Evolutionary conservation across 2,329 filamentous ascomycete genomes (phyloP).

Genomic region (Beauveria asiatica): DNA sequence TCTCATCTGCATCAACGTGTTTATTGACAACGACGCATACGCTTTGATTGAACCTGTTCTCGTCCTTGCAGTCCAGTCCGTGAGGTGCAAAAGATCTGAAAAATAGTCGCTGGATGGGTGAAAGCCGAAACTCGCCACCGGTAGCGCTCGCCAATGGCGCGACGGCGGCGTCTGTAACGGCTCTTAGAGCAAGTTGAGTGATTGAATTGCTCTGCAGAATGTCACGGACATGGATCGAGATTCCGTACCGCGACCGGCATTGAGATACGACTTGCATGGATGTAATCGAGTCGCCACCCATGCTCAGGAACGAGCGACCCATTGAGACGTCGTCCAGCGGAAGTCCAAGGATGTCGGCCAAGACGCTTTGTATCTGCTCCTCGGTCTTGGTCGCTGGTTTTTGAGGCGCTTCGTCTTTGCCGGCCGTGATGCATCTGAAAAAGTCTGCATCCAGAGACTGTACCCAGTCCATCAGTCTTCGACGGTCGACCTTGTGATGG

Average conservation of each 20-base stretch:
- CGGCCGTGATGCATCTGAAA: neutral
- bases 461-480: neutral
- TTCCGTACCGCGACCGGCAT: neutral
- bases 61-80: neutral
- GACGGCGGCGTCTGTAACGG: neutral
- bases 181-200: conserved; percentile 13
- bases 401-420: neutral
- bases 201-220: conserved; percentile 15
- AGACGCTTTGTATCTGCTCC: conserved; percentile 17
- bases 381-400: neutral
- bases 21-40: neutral
- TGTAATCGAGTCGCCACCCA: conserved; percentile 6
- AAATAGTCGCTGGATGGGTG: neutral
- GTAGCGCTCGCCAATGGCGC: neutral
- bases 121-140: conserved; percentile 15
- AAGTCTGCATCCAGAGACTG: neutral
- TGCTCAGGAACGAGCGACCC: neutral
- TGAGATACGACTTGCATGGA: neutral
- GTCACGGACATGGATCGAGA: conserved; percentile 4
- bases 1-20: neutral
- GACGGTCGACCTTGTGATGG: neutral
- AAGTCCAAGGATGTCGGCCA: conserved; percentile 20
- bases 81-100: neutral
- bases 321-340: neutral
- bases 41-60: conserved; percentile 16